These are phyloP conservation scores for Pestalotiopsis sp. DNA, from an alignment of 2,329 filamentous ascomycete species.

Conservation along the genomic window DNA sequence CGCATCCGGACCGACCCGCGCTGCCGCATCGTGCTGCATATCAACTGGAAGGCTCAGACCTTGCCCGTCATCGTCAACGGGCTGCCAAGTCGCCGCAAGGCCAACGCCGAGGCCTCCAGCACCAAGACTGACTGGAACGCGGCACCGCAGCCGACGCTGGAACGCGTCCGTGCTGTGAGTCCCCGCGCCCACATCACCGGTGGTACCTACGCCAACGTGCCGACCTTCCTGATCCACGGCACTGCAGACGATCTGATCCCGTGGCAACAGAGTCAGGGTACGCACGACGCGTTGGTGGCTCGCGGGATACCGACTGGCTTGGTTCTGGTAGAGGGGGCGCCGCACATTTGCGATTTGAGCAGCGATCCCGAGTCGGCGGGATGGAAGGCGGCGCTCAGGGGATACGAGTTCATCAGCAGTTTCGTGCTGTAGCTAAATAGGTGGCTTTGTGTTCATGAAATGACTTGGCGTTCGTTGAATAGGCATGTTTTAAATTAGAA, in stretches of 20 bases:
- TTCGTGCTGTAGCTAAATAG: neutral
- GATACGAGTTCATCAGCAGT: conserved; percentile 13
- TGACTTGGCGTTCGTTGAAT: too few species aligned
- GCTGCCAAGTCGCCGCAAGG: conserved; percentile 19
- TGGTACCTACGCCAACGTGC: conserved; percentile 25
- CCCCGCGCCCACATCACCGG: conserved; percentile 25
- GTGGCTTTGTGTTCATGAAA: too few species aligned
- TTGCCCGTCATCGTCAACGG: conserved; percentile 29
- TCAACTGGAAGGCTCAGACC: conserved; percentile 31
- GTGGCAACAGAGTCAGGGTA: conserved; percentile 24
- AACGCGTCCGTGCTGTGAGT: conserved; percentile 21
- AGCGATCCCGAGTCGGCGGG: conserved; percentile 10
- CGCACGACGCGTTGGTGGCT: conserved; percentile 20
- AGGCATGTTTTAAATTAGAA: too few species aligned
- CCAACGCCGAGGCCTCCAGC: neutral
- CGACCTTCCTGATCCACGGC: conserved; percentile 33
- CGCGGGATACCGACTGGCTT: conserved; percentile 16
- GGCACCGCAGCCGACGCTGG: conserved; percentile 16
- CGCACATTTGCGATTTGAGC: conserved; percentile 18
- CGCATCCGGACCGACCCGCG: conserved; percentile 24
- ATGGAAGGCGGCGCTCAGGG: conserved; percentile 14
- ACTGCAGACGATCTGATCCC: conserved; percentile 30
- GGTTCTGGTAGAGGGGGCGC: conserved; percentile 15
- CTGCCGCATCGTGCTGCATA: conserved; percentile 29
- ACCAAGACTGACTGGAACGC: conserved; percentile 16